Evolutionary conservation across 202 grass and related monocot genomes (phyloP).

Genomic region (Schoenoplectus tabernaemontani): DNA sequence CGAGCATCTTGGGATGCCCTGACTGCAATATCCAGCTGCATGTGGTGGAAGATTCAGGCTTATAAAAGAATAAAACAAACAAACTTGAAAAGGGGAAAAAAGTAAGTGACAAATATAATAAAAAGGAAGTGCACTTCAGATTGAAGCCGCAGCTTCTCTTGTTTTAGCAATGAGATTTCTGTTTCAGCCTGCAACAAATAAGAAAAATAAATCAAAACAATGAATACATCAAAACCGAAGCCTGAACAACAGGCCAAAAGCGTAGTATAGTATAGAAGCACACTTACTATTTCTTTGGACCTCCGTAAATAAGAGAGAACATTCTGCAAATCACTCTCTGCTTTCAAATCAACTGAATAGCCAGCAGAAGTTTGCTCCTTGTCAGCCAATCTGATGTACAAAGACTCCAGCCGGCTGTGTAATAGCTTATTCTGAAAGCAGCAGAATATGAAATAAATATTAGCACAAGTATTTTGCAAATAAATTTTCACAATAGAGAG

Average conservation of each 20-base stretch:
- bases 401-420: conserved; percentile 65
- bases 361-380: conserved; percentile 60
- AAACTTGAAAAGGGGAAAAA: background rate
- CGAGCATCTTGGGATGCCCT: conserved; percentile 68
- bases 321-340: conserved; percentile 66
- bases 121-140: conserved; percentile 71
- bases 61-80: conserved; percentile 18
- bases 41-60: conserved; percentile 15
- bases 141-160: conserved; percentile 78
- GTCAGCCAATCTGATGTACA: conserved; percentile 85
- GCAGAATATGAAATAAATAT: conserved; percentile 13
- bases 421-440: conserved; percentile 83
- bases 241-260: background rate
- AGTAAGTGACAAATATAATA: background rate
- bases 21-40: conserved; percentile 74
- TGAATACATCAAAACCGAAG: background rate
- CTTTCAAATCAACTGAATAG: conserved; percentile 46
- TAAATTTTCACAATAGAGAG: background rate
- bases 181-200: conserved; percentile 74
- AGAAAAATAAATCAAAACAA: conserved; percentile 6
- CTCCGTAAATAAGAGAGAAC: conserved; percentile 78
- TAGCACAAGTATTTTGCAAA: background rate
- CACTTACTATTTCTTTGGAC: conserved; percentile 96
- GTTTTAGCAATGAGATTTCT: conserved; percentile 83
- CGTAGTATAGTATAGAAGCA: background rate